A percentile compares a stretch with the other conserved stretches of the same genome.
Evolutionary conservation across 208 protist genomes (phyloP).

Genomic region (Crithidia acanthocephali): DNA sequence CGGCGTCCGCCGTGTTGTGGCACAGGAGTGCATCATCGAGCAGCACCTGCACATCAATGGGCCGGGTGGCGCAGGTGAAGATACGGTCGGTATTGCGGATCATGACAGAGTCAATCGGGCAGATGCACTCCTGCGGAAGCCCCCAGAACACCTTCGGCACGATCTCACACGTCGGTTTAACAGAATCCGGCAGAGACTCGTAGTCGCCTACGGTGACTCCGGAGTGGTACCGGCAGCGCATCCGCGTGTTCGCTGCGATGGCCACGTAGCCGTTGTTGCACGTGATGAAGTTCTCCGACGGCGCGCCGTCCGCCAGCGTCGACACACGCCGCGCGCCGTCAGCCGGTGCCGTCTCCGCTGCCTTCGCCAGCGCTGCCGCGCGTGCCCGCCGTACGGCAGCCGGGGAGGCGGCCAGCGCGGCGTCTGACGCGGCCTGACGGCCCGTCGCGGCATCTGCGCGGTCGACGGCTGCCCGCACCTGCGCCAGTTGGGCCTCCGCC

Average conservation of each 20-base stretch:
- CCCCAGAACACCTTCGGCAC: not conserved
- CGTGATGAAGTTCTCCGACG: constrained; percentile 1
- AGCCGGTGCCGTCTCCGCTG: not conserved
- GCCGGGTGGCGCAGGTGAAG: constrained; percentile 18
- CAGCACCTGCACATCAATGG: constrained; percentile 34
- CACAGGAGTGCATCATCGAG: constrained; percentile 39
- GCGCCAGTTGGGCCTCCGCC: constrained; percentile 12
- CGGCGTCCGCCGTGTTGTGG: constrained; percentile 29
- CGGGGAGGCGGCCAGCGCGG: too few relatives aligned
- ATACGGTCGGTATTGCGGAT: not conserved
- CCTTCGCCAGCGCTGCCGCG: not conserved
- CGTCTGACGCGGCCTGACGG: too few relatives aligned
- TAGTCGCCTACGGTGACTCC: not conserved
- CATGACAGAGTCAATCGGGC: constrained; percentile 32
- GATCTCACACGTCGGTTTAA: constrained; percentile 7
- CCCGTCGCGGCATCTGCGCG: not conserved
- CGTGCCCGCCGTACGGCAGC: too few relatives aligned
- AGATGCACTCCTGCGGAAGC: constrained; percentile 31
- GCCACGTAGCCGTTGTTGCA: constrained; percentile 8
- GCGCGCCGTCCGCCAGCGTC: not conserved
- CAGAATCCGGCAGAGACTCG: not conserved
- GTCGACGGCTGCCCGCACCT: not conserved
- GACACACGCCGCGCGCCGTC: not conserved
- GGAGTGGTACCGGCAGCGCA: not conserved
- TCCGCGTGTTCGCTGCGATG: not conserved